phyloP scores from a whole-genome alignment of 805 yeast genomes.

The Schizosaccharomyces pombe region ASM294v3 CU329670.1:1311001-1311500 shows the following conservation, averaged over 20 bases:
- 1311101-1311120: neutral
- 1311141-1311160: neutral
- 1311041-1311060: no score
- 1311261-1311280: slow-evolving; percentile 89
- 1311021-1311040: no score
- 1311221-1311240: slow-evolving; percentile 79
- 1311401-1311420: neutral
- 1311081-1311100: neutral
- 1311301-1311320: slow-evolving; percentile 27
- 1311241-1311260: slow-evolving; percentile 88
- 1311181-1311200: slow-evolving; percentile 76
- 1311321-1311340: slow-evolving; percentile 27
- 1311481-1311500: neutral
- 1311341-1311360: slow-evolving; percentile 84
- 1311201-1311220: slow-evolving; percentile 87
- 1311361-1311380: slow-evolving; percentile 19
- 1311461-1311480: neutral
- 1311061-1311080: neutral
- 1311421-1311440: neutral
- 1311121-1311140: neutral
- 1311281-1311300: slow-evolving; percentile 86
- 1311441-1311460: neutral
- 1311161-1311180: slow-evolving; percentile 61
- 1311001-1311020: no score
- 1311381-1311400: neutral